These are phyloP conservation scores for Candida methanosorbosa DNA, from an alignment of 805 yeast genomes.

Conservation along the genomic window DNA sequence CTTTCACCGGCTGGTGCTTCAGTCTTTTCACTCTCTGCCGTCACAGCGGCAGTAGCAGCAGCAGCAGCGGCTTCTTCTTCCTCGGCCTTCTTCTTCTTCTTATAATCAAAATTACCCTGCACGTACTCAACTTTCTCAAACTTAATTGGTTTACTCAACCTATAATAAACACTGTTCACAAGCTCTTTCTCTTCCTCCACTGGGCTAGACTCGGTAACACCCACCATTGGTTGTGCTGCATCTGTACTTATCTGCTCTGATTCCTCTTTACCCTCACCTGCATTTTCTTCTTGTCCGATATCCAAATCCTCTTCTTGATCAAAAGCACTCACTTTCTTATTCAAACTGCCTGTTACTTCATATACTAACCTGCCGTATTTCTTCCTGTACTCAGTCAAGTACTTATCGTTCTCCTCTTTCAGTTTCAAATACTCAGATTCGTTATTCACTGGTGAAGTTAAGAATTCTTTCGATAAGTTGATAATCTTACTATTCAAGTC, in stretches of 20 bases:
- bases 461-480: background rate
- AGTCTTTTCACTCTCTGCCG: background rate
- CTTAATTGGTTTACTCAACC: constrained; percentile 7
- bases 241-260: constrained; percentile 1
- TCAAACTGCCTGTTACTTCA: constrained; percentile 15
- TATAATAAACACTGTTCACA: constrained; percentile 7
- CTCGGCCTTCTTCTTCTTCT: background rate
- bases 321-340: too few species aligned
- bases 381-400: constrained; percentile 10
- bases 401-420: constrained; percentile 9
- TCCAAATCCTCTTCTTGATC: constrained; percentile 8
- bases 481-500: background rate
- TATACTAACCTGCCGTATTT: constrained; percentile 12
- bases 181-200: constrained; percentile 2
- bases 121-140: constrained; percentile 9
- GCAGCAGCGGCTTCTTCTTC: background rate
- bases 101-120: constrained; percentile 1
- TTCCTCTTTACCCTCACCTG: constrained; percentile 5
- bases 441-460: background rate
- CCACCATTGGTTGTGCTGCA: background rate
- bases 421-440: constrained; percentile 2
- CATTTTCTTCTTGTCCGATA: constrained; percentile 11
- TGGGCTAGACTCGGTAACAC: too few species aligned
- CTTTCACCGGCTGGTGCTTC: constrained; percentile 3
- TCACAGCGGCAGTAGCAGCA: constrained; percentile 1